Evolutionary conservation across 2,329 filamentous ascomycete genomes (phyloP), one percentile per base, ranked within the genome.

Genomic region (Sphaceloma murrayae): DNA sequence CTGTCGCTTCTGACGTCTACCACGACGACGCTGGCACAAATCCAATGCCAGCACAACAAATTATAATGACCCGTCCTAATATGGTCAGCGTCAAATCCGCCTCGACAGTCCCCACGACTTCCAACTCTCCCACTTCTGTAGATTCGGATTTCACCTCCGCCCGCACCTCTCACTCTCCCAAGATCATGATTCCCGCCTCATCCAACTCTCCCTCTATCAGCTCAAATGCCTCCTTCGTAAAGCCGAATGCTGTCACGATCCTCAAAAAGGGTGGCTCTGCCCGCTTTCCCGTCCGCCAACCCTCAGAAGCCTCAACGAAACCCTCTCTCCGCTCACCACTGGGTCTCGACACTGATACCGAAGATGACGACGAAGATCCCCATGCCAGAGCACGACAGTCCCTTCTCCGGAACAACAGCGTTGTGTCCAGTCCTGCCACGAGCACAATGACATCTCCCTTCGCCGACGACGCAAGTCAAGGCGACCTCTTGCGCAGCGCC

Each of bases 1-100:
- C 74, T 58, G 83, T 96, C 51, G 88, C 87, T 3, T 94, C 88
- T 1, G 95, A 89, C 14, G 86, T 94, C 43, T 96, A 95, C 59
- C 84, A 86, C 52, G 89, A 88, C 67, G 86, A 93, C 56, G 87
- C 85, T 11, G 78, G 94, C 43, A 77, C 94, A 54, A 87, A 72
- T 59, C 83, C 70, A 2, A 67, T 81, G 46, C 82, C 88, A 1
- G 86, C 87, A 1, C 86, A 91, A 57, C 91, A 87, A 43, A 83
- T 85, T 47, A 83, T 89, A 59, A 78, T 87, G 49, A 84, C 83
- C 51, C 93, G 91, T 64, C 86, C 91, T 7, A 88, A 86, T 26
- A 81, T 96, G 58, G 87, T 98, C 59, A 94, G 85, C 56, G 87
- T 98, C 52, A 91, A 86, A 63, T 82, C 83, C 68, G 39, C 43